phyloP scores from a whole-genome alignment of 176 grass and related monocot species.

The Aechmea fasciata region DNA sequence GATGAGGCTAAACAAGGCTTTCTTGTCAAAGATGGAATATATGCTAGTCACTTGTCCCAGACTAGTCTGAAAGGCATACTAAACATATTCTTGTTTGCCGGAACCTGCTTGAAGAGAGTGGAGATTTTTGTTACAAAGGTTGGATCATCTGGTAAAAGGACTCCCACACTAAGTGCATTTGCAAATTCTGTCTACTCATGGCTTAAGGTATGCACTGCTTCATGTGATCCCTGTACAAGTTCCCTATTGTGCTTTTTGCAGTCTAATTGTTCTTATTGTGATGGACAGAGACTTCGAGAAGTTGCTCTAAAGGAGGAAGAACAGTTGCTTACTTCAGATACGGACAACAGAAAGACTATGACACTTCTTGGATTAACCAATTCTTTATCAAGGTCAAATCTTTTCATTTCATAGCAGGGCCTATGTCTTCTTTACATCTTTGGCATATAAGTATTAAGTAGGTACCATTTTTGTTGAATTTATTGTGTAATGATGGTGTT shows the following conservation, averaged over 20 bases:
- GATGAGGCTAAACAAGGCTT: slow-evolving; percentile 27
- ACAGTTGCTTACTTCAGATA: slow-evolving; percentile 26
- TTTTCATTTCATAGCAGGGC: slow-evolving; percentile 10
- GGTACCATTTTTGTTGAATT: not conserved
- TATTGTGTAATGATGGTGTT: not conserved
- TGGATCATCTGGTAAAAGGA: slow-evolving; percentile 1
- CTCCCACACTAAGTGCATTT: slow-evolving; percentile 59
- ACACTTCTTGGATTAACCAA: slow-evolving; percentile 67
- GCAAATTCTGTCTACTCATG: slow-evolving; percentile 64
- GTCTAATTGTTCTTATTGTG: slow-evolving; percentile 23
- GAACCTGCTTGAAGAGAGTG: slow-evolving; percentile 71
- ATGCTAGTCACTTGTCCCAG: slow-evolving; percentile 49
- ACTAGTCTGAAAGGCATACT: slow-evolving; percentile 43
- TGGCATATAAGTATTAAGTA: not conserved
- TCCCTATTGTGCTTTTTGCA: not conserved
- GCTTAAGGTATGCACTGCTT: slow-evolving; percentile 45
- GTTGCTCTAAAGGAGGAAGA: slow-evolving; percentile 80
- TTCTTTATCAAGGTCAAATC: slow-evolving; percentile 65
- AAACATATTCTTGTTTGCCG: slow-evolving; percentile 47
- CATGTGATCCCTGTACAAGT: not conserved
- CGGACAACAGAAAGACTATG: slow-evolving; percentile 23
- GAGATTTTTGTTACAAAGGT: slow-evolving; percentile 62
- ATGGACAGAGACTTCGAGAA: slow-evolving; percentile 54
- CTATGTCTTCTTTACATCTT: not conserved
- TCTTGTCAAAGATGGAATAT: slow-evolving; percentile 40